Conservation (phyloP, 345 rosid species). For the Populus euphratica region DNA sequence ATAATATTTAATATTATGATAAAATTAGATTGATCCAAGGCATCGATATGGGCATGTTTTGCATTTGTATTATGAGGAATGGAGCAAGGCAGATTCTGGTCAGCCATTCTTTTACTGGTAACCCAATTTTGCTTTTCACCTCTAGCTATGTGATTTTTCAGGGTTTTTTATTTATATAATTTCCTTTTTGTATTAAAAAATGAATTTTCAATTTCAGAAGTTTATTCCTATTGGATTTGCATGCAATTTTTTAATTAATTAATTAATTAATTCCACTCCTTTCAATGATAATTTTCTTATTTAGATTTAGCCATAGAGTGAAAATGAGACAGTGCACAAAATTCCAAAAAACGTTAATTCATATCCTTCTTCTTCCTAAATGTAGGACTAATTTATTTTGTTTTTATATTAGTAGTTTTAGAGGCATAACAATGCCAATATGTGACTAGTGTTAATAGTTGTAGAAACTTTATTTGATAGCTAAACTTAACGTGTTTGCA, state of each 20-base stretch:
- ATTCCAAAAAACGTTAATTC: too few species aligned
- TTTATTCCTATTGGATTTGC: too few species aligned
- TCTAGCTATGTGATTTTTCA: too few species aligned
- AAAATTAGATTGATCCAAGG: slow-evolving; percentile 77
- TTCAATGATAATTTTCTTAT: too few species aligned
- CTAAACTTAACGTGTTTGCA: neutral
- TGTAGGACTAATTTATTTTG: neutral
- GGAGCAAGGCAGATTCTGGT: slow-evolving; percentile 72
- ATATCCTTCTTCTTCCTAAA: too few species aligned
- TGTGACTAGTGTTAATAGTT: neutral
- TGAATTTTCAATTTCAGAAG: too few species aligned
- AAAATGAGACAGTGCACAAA: too few species aligned
- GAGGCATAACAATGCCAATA: neutral
- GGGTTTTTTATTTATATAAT: too few species aligned
- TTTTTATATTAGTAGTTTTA: neutral
- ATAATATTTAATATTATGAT: neutral
- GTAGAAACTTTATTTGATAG: neutral
- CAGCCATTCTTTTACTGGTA: slow-evolving; percentile 96
- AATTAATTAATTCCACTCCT: too few species aligned
- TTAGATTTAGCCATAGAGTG: too few species aligned
- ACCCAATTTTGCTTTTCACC: neutral
- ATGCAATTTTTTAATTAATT: too few species aligned
- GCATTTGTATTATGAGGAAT: slow-evolving; percentile 69
- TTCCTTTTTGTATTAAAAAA: too few species aligned
- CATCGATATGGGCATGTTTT: slow-evolving; percentile 87